Evolutionary conservation across 495 filamentous ascomycete species (phyloP).

Genomic region (Thermothielavioides terrestris): DNA sequence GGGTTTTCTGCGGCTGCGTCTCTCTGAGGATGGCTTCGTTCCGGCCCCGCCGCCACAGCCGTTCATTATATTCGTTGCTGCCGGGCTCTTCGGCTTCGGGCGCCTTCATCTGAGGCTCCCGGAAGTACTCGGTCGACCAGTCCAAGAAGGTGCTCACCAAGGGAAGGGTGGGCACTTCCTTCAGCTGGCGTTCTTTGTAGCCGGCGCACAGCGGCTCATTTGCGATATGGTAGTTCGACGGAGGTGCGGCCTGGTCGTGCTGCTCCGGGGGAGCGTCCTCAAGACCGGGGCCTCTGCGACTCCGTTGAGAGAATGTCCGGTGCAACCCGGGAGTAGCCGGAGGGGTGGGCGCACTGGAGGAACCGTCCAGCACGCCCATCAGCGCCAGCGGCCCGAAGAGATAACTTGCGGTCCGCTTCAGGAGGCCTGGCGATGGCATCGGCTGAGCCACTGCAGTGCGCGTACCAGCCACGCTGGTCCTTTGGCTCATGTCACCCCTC

Average conservation of each 20-base stretch:
- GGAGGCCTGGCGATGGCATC: conserved; percentile 37
- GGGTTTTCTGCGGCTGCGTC: conserved; percentile 86
- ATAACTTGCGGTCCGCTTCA: conserved; percentile 47
- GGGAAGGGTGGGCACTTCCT: conserved; percentile 54
- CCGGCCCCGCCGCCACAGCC: conserved; percentile 83
- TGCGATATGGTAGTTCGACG: conserved; percentile 65
- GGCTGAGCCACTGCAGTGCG: conserved; percentile 32
- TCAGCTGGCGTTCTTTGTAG: conserved; percentile 53
- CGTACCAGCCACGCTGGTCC: conserved; percentile 33
- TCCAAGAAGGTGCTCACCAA: conserved; percentile 77
- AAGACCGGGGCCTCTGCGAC: conserved; percentile 56
- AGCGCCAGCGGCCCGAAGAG: conserved; percentile 50
- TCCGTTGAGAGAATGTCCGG: conserved; percentile 36
- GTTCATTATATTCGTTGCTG: conserved; percentile 91
- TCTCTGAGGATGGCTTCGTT: conserved; percentile 87
- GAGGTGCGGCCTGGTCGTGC: conserved; percentile 57
- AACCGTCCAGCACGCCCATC: conserved; percentile 42
- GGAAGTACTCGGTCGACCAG: conserved; percentile 97
- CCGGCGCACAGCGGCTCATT: conserved; percentile 65
- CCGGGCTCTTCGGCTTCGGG: conserved; percentile 94
- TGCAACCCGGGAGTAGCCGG: conserved; percentile 28
- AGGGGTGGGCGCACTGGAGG: conserved; percentile 22
- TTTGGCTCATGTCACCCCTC: conserved; percentile 40
- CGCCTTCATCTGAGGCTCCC: conserved; percentile 96
- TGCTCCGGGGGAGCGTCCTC: conserved; percentile 59